Conservation (phyloP, 768 basidiomycete species). For the Panellus pusillus region DNA sequence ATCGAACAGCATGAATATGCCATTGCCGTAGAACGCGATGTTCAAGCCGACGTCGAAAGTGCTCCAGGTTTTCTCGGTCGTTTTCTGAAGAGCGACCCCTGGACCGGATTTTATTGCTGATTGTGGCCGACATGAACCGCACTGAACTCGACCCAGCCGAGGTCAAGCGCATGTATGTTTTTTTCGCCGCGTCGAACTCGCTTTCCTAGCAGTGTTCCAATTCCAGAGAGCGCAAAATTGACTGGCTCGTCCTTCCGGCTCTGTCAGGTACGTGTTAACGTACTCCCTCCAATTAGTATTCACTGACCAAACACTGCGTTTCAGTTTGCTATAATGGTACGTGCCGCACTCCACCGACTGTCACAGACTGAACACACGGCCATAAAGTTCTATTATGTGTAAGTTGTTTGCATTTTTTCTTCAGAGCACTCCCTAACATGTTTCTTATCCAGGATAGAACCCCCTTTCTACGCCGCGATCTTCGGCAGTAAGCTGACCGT, state of each 20-base stretch:
- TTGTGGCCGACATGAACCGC: constrained; percentile 21
- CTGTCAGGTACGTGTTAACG: no score
- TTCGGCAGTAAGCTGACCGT: constrained; percentile 26
- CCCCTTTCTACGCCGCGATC: constrained; percentile 29
- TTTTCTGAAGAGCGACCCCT: constrained; percentile 24
- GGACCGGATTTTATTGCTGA: constrained; percentile 23
- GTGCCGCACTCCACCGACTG: not conserved
- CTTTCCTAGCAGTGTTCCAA: not conserved
- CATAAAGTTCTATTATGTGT: constrained; percentile 25
- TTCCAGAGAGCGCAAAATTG: constrained; percentile 23
- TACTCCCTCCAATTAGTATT: no score
- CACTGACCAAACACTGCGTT: no score
- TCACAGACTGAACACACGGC: not conserved
- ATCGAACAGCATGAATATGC: constrained; percentile 12
- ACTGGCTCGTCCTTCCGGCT: constrained; percentile 21
- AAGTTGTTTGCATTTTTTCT: constrained; percentile 5
- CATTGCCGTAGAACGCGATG: constrained; percentile 1
- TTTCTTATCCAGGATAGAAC: constrained; percentile 27
- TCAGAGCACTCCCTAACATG: not conserved
- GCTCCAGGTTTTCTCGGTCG: constrained; percentile 12
- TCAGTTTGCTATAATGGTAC: constrained; percentile 26
- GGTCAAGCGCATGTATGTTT: constrained; percentile 22
- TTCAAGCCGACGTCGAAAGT: constrained; percentile 5
- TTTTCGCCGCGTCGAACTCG: no score
- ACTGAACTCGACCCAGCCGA: constrained; percentile 18